A percentile compares a stretch with the other conserved stretches of the same genome.
Conservation (phyloP, 768 basidiomycete species). For the Pleurotus sapidus region DNA sequence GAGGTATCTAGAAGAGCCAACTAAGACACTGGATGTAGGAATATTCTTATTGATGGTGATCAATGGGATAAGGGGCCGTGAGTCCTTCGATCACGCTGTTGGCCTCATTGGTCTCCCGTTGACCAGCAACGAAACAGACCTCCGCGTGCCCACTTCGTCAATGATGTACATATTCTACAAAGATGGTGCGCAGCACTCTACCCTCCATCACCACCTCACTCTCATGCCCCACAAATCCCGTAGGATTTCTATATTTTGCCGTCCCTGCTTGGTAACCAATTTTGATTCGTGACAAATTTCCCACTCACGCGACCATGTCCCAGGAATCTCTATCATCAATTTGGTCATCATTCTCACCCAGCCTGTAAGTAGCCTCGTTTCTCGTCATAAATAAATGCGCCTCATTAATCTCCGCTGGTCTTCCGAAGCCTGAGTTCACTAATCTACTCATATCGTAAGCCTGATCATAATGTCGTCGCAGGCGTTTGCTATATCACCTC, state of each 20-base stretch:
- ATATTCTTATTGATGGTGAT: slow-evolving; percentile 1
- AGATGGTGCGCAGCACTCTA: background rate
- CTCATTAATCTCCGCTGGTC: background rate
- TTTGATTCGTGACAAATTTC: no score
- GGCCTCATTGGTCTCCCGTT: background rate
- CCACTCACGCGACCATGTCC: no score
- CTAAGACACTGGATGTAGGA: background rate
- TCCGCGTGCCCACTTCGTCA: background rate
- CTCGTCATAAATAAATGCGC: background rate
- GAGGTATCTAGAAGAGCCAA: background rate
- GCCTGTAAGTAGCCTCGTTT: background rate
- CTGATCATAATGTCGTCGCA: background rate
- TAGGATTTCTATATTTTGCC: slow-evolving; percentile 2
- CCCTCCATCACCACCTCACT: no score
- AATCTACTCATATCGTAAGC: slow-evolving; percentile 3
- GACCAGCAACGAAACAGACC: background rate
- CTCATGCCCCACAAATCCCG: no score
- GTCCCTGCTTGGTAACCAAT: background rate
- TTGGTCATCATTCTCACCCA: slow-evolving; percentile 3
- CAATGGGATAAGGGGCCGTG: background rate
- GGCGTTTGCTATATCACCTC: background rate
- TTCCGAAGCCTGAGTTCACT: background rate
- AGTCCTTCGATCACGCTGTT: background rate
- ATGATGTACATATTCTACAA: slow-evolving; percentile 5
- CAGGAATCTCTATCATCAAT: background rate